Conservation (phyloP, 2,329 filamentous ascomycete genomes). For the Epicoccum sorghinum region DNA sequence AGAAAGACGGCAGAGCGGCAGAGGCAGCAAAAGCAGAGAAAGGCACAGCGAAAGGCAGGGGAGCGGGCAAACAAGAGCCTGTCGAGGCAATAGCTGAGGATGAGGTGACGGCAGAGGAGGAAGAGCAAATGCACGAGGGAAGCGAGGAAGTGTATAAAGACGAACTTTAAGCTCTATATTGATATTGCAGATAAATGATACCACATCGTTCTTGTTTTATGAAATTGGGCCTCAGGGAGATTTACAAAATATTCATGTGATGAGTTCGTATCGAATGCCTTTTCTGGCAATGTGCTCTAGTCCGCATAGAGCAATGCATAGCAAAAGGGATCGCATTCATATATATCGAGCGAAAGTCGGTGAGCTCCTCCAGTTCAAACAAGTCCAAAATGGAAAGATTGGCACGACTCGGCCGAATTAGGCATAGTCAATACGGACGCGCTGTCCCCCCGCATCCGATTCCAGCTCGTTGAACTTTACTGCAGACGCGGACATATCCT, state of each 20-base stretch:
- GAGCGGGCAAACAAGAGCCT: slow-evolving; percentile 20
- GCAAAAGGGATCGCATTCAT: neutral
- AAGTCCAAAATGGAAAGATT: neutral
- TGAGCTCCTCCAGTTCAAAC: neutral
- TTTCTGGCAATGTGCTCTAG: too few species aligned
- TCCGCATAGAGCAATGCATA: too few species aligned
- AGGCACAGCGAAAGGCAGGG: slow-evolving; percentile 55
- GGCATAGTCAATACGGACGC: slow-evolving; percentile 11
- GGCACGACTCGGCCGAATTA: neutral
- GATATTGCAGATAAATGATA: neutral
- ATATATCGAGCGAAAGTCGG: neutral
- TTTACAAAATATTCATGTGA: too few species aligned
- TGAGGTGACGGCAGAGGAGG: slow-evolving; percentile 2
- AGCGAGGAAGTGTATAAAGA: slow-evolving; percentile 52
- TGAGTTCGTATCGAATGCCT: too few species aligned
- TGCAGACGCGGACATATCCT: slow-evolving; percentile 16
- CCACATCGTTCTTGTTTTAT: neutral
- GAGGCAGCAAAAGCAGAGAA: slow-evolving; percentile 32
- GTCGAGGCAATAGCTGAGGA: slow-evolving; percentile 21
- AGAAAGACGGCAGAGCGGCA: slow-evolving; percentile 26
- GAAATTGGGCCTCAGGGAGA: too few species aligned
- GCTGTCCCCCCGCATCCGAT: slow-evolving; percentile 13
- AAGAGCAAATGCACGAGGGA: slow-evolving; percentile 38
- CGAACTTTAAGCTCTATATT: slow-evolving; percentile 38
- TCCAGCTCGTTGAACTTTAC: slow-evolving; percentile 8